A percentile compares a stretch with the other conserved stretches of the same genome.
Conservation (phyloP, 148 eudicot species). For the Nepenthes mirabilis region DNA sequence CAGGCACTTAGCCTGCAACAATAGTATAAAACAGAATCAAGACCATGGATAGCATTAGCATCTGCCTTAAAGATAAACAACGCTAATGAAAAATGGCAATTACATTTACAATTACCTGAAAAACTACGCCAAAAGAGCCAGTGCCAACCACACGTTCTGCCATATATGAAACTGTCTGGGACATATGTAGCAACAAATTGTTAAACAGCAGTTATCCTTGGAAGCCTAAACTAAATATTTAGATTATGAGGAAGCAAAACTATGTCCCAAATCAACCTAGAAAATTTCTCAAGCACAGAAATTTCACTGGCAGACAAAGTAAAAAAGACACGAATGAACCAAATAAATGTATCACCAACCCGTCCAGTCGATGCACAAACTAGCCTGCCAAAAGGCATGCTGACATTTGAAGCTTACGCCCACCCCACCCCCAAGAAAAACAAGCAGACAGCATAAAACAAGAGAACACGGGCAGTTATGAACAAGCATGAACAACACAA, state of each 20-base stretch:
- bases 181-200: slow-evolving; percentile 3
- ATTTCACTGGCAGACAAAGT: too few species aligned
- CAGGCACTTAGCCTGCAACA: slow-evolving; percentile 69
- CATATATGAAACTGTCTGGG: slow-evolving; percentile 77
- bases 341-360: too few species aligned
- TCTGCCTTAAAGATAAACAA: not conserved
- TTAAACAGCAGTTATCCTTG: slow-evolving; percentile 3
- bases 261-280: not conserved
- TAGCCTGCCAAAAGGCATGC: too few species aligned
- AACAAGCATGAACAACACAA: not conserved
- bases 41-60: not conserved
- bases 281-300: not conserved
- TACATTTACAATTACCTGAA: slow-evolving; percentile 43
- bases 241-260: not conserved
- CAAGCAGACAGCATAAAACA: too few species aligned
- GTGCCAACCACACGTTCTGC: slow-evolving; percentile 98
- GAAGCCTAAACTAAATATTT: not conserved
- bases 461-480: too few species aligned
- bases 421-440: too few species aligned
- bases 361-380: too few species aligned
- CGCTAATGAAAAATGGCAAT: not conserved
- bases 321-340: too few species aligned
- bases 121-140: slow-evolving; percentile 94
- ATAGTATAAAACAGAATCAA: slow-evolving; percentile 3
- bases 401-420: too few species aligned